phyloP scores from a whole-genome alignment of 352 stramenopile species.

The Phytophthora pinifolia region DNA sequence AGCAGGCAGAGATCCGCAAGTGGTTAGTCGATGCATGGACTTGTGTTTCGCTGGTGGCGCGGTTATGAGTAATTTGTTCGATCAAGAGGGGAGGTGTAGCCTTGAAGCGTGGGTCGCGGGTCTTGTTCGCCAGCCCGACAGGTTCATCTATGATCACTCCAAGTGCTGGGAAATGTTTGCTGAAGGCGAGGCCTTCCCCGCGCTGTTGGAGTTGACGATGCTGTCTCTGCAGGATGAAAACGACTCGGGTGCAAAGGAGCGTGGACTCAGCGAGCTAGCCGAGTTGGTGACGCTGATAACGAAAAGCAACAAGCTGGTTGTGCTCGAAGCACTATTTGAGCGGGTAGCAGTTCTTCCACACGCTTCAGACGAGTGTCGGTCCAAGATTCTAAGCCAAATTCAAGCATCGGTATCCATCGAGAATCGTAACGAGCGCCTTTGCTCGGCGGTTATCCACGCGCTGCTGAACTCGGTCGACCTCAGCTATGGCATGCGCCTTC shows the following conservation, averaged over 20 bases:
- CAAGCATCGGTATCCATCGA: slow-evolving; percentile 40
- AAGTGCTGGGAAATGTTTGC: slow-evolving; percentile 63
- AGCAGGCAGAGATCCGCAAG: slow-evolving; percentile 42
- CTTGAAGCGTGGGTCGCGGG: slow-evolving; percentile 42
- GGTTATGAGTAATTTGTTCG: slow-evolving; percentile 58
- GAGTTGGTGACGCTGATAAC: slow-evolving; percentile 48
- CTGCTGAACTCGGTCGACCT: slow-evolving; percentile 65
- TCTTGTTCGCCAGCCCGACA: slow-evolving; percentile 47
- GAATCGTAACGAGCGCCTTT: slow-evolving; percentile 49
- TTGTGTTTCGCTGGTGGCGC: slow-evolving; percentile 55
- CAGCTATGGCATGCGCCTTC: slow-evolving; percentile 53
- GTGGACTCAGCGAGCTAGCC: slow-evolving; percentile 41
- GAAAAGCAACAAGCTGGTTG: slow-evolving; percentile 37
- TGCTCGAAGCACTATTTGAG: slow-evolving; percentile 46
- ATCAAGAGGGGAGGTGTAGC: slow-evolving; percentile 28
- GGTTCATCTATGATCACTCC: slow-evolving; percentile 52
- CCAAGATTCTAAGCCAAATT: slow-evolving; percentile 56
- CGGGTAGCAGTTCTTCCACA: slow-evolving; percentile 33
- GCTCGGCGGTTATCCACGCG: slow-evolving; percentile 63
- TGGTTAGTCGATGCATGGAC: slow-evolving; percentile 67
- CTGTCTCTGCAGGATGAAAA: slow-evolving; percentile 32
- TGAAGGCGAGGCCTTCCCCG: slow-evolving; percentile 41
- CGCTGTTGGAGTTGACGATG: slow-evolving; percentile 55
- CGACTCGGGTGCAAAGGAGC: slow-evolving; percentile 8
- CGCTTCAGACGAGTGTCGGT: slow-evolving; percentile 34